Base-by-base conservation (phyloP, 306 rosid genomes). In the Vachellia collinsii region DNA sequence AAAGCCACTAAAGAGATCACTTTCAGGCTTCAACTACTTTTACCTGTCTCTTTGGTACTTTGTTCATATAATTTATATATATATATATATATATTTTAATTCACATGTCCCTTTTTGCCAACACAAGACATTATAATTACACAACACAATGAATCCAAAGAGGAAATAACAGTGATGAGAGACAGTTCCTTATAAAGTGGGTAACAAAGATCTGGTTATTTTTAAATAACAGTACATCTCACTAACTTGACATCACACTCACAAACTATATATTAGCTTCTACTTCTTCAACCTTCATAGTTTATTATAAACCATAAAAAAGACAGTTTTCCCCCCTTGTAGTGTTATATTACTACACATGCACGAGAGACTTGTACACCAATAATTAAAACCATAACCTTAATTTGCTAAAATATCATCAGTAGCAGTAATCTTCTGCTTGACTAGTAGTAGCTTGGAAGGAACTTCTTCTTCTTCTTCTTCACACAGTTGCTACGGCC, bases 401-500 rank as follows among this genome's bases (percentile, higher is more conserved):
- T 59, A 22, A 43, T 43, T 42, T 37, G 36, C 77, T 79, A 64
- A 20, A 56, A 0, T n/a, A 38, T 56, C 7, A 43, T 9, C 34
- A 29, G 34, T 3, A 43, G 47, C 8, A 16, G 69, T 46, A 43
- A 50, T 9, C 70, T 82, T 41, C 8, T 5, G 6, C 44, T 41
- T 41, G 9, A 41, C 1, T 38, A 38, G 4, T 1, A 50, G 1
- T 14, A 50, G 56, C n/a, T 50, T 51, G 19, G 50, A 56, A 42
- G 34, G 34, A 29, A 29, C 34, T 29, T 29, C 1, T 29, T 29
- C 34, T 29, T 29, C 20, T 41, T 41, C 8, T 41, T 43, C 12
- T 25, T 91, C 85, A 91, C 61, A 84, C 88, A 20, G 88, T 92
- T 17, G 92, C 88, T 20, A 89, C 25, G 77, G 92, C 87, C 87